phyloP scores from a whole-genome alignment of 164 flowering plant genomes.

The Vitis rupestris region DNA sequence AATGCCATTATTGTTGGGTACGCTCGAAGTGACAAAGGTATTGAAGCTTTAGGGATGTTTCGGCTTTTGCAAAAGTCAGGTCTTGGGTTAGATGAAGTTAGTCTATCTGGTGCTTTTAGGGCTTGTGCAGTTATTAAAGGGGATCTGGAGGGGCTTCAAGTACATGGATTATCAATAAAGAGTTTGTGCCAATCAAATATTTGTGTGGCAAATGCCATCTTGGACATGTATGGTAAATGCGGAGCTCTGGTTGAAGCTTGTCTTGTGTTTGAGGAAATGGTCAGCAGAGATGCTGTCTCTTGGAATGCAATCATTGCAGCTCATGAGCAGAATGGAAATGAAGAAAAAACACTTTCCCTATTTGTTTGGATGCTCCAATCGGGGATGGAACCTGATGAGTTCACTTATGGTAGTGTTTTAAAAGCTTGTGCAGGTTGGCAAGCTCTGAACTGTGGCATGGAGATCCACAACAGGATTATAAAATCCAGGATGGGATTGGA shows the following conservation, averaged over 20 bases:
- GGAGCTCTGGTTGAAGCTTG: slow-evolving; percentile 55
- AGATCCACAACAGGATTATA: slow-evolving; percentile 56
- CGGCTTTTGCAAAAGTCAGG: slow-evolving; percentile 33
- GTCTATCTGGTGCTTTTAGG: slow-evolving; percentile 67
- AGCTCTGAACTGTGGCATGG: slow-evolving; percentile 46
- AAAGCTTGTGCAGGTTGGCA: slow-evolving; percentile 66
- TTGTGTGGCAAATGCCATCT: slow-evolving; percentile 72
- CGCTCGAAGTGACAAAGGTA: slow-evolving; percentile 38
- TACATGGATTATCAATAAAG: slow-evolving; percentile 64
- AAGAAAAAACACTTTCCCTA: slow-evolving; percentile 40
- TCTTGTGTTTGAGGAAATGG: slow-evolving; percentile 57
- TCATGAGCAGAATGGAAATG: slow-evolving; percentile 61
- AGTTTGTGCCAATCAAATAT: slow-evolving; percentile 30
- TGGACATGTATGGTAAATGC: slow-evolving; percentile 92
- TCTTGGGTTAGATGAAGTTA: slow-evolving; percentile 61
- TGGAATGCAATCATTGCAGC: slow-evolving; percentile 87
- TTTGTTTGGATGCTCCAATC: slow-evolving; percentile 57
- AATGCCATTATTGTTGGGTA: slow-evolving; percentile 74
- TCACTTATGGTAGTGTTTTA: slow-evolving; percentile 75
- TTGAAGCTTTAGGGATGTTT: slow-evolving; percentile 57
- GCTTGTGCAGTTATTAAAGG: slow-evolving; percentile 62
- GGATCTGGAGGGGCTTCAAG: slow-evolving; percentile 50
- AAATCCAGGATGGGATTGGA: slow-evolving; percentile 67
- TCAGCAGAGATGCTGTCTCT: slow-evolving; percentile 69
- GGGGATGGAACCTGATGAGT: slow-evolving; percentile 73